phyloP scores from a whole-genome alignment of 305 asterid genomes.

The Fraxinus platypoda region DNA sequence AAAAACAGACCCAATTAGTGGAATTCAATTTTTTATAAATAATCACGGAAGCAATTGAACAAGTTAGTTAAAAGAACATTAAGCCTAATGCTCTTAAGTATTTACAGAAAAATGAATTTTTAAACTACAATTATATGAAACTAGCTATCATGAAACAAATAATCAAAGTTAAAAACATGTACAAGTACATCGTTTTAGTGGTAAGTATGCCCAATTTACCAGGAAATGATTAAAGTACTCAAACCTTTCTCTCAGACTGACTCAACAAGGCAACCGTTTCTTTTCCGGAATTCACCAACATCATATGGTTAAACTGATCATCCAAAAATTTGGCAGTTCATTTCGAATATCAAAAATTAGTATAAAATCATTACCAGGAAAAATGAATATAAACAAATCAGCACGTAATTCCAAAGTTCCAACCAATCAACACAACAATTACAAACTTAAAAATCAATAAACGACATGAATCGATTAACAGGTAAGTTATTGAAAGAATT shows the following conservation, averaged over 20 bases:
- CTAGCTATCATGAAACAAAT: neutral
- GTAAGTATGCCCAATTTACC: neutral
- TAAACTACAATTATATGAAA: neutral
- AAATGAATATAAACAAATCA: neutral
- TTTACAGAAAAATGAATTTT: neutral
- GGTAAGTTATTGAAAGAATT: conserved; percentile 7
- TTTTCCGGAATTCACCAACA: neutral
- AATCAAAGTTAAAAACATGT: neutral
- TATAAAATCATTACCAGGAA: neutral
- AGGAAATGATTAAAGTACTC: neutral
- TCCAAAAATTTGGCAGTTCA: neutral
- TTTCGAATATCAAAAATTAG: neutral
- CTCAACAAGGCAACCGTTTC: neutral
- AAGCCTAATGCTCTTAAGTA: neutral
- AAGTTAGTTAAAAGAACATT: neutral
- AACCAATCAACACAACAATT: conserved; percentile 9
- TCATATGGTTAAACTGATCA: neutral
- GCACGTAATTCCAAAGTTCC: conserved; percentile 2
- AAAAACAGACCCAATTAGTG: neutral
- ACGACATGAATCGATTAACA: conserved; percentile 4
- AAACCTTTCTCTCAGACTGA: neutral
- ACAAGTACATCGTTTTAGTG: neutral
- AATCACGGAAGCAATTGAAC: conserved; percentile 5
- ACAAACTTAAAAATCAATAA: neutral
- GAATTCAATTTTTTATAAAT: neutral